A percentile compares a stretch with the other conserved stretches of the same genome.
phyloP scores from a whole-genome alignment of 148 eudicot species.

The Chenopodium berlandieri region DNA sequence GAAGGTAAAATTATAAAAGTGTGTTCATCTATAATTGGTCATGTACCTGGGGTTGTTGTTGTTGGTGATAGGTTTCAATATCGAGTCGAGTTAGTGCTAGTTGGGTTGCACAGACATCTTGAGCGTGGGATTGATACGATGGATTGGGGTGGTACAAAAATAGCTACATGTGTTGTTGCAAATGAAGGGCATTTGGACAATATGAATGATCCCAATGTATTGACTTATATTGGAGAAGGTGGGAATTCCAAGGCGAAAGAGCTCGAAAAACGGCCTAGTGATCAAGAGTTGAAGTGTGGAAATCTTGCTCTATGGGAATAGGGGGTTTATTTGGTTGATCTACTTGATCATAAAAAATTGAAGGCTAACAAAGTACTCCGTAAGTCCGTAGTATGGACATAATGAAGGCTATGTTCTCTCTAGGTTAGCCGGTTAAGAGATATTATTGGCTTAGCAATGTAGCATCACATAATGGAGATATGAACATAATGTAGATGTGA shows the following conservation, averaged over 20 bases:
- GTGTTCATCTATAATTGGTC: slow-evolving; percentile 7
- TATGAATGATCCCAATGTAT: slow-evolving; percentile 18
- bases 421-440: too few species aligned
- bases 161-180: slow-evolving; percentile 50
- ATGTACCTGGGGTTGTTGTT: slow-evolving; percentile 40
- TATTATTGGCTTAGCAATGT: too few species aligned
- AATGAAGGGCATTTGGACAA: slow-evolving; percentile 42
- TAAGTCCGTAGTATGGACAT: too few species aligned
- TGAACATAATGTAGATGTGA: too few species aligned
- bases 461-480: too few species aligned
- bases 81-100: slow-evolving; percentile 40
- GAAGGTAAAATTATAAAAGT: slow-evolving; percentile 15
- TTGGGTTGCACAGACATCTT: slow-evolving; percentile 46
- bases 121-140: slow-evolving; percentile 43
- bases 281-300: slow-evolving; percentile 51
- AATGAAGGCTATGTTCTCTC: too few species aligned
- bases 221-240: slow-evolving; percentile 52
- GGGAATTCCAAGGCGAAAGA: slow-evolving; percentile 23
- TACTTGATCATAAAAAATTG: too few species aligned
- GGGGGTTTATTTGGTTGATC: too few species aligned
- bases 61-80: slow-evolving; percentile 45
- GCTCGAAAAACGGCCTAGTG: slow-evolving; percentile 10
- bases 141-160: slow-evolving; percentile 22
- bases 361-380: too few species aligned
- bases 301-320: slow-evolving; percentile 44